A percentile compares a stretch with the other conserved stretches of the same genome.
phyloP scores from a whole-genome alignment of 2,329 filamentous ascomycete species.

The Microcyclospora tardicrescens region DNA sequence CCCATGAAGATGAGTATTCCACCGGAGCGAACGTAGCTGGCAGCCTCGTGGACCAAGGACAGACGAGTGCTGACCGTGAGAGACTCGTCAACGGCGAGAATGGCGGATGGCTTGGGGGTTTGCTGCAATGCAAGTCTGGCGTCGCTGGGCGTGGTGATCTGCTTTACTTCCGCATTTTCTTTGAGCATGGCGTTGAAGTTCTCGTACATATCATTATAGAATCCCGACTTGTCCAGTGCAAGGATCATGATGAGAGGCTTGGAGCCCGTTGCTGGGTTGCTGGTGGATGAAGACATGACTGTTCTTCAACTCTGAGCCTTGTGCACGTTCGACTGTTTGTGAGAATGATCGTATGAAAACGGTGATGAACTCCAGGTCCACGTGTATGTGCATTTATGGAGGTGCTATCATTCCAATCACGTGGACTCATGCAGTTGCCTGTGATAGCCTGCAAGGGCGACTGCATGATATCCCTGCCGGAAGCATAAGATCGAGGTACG shows the following conservation, averaged over 20 bases:
- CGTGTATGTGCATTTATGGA: too few species aligned
- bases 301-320: too few species aligned
- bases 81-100: slow-evolving; percentile 8
- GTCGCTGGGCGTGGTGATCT: slow-evolving; percentile 5
- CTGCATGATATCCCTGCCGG: too few species aligned
- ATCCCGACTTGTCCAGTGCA: slow-evolving; percentile 9
- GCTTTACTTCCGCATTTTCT: slow-evolving; percentile 6
- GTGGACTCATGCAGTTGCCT: too few species aligned
- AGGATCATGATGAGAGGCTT: slow-evolving; percentile 7
- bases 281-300: neutral
- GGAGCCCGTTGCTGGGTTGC: slow-evolving; percentile 3
- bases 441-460: too few species aligned
- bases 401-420: too few species aligned
- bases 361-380: too few species aligned
- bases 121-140: slow-evolving; percentile 3
- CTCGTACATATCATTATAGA: slow-evolving; percentile 9
- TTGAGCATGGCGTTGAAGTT: slow-evolving; percentile 4
- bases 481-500: too few species aligned
- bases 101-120: slow-evolving; percentile 2
- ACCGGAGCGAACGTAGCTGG: slow-evolving; percentile 9
- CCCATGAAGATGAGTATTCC: slow-evolving; percentile 11
- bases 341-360: too few species aligned
- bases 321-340: too few species aligned
- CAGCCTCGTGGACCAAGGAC: slow-evolving; percentile 6
- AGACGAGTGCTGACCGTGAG: slow-evolving; percentile 5